phyloP scores from a whole-genome alignment of 306 rosid species.

The Malus orientalis region DNA sequence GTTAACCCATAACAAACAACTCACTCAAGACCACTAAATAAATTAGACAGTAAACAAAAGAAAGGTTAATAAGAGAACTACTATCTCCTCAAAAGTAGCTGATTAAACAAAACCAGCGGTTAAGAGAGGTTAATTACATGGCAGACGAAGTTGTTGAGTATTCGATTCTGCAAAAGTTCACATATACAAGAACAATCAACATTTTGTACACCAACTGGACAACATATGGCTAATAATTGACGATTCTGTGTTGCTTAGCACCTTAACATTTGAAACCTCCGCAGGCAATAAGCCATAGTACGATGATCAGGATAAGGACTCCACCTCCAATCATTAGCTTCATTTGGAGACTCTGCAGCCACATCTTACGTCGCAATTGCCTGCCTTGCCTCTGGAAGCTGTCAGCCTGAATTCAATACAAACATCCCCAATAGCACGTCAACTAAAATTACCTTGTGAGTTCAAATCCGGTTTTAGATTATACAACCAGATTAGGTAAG shows the following conservation, averaged over 20 bases:
- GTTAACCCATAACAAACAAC: neutral
- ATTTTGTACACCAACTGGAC: constrained; percentile 35
- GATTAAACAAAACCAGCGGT: neutral
- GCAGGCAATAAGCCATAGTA: constrained; percentile 77
- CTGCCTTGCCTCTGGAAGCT: constrained; percentile 99
- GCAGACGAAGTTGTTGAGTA: constrained; percentile 5
- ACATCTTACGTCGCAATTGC: constrained; percentile 87
- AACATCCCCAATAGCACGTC: neutral
- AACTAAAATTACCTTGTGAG: neutral
- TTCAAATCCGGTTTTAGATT: neutral
- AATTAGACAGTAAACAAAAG: neutral
- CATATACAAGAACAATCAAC: constrained; percentile 25
- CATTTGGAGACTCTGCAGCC: constrained; percentile 91
- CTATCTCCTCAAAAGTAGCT: neutral
- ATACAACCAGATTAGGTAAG: neutral
- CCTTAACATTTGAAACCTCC: constrained; percentile 84
- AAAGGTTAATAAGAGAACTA: too few species aligned
- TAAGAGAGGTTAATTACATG: constrained; percentile 29
- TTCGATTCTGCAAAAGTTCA: constrained; percentile 13
- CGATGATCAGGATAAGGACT: constrained; percentile 45
- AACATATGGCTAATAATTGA: neutral
- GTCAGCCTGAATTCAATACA: constrained; percentile 60
- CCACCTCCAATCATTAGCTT: constrained; percentile 88
- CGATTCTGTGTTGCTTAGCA: neutral
- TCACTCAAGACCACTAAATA: neutral